These are phyloP conservation scores for Batkoa obscura DNA, from an alignment of 371 early-diverging fungal genomes.

Conservation along the genomic window DNA sequence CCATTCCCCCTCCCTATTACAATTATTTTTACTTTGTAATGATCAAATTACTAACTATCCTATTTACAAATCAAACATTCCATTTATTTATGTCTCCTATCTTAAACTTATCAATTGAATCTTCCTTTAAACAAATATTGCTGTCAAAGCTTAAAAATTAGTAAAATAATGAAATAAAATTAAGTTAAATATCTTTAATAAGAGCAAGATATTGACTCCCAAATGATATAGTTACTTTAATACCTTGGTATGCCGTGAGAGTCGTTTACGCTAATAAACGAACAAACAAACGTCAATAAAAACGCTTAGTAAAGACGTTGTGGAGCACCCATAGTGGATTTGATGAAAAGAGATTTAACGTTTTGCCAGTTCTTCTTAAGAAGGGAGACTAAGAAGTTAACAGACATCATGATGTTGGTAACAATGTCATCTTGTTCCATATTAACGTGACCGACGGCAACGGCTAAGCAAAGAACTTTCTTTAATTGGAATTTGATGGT, in stretches of 20 bases:
- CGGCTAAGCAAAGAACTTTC: conserved; percentile 96
- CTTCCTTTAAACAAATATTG: too few species aligned
- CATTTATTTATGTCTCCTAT: too few species aligned
- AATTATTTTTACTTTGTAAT: too few species aligned
- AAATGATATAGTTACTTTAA: neutral
- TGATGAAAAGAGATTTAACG: conserved; percentile 96
- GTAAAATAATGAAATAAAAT: too few species aligned
- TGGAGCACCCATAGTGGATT: conserved; percentile 95
- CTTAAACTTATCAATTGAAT: too few species aligned
- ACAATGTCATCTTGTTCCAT: conserved; percentile 92
- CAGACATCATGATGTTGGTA: conserved; percentile 93
- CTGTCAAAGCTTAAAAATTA: too few species aligned
- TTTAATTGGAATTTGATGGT: conserved; percentile 99
- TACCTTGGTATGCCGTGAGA: conserved; percentile 4
- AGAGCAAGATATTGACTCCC: neutral
- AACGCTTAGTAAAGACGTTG: conserved; percentile 48
- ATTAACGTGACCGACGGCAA: conserved; percentile 91
- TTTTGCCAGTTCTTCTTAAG: conserved; percentile 99
- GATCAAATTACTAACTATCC: too few species aligned
- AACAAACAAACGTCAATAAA: neutral
- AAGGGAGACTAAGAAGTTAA: conserved; percentile 95
- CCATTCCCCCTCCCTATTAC: too few species aligned
- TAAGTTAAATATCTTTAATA: too few species aligned
- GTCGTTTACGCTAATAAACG: neutral
- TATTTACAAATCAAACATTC: too few species aligned